These are phyloP conservation scores for Candida stauntonica DNA, from an alignment of 805 yeast genomes.

Conservation along the genomic window DNA sequence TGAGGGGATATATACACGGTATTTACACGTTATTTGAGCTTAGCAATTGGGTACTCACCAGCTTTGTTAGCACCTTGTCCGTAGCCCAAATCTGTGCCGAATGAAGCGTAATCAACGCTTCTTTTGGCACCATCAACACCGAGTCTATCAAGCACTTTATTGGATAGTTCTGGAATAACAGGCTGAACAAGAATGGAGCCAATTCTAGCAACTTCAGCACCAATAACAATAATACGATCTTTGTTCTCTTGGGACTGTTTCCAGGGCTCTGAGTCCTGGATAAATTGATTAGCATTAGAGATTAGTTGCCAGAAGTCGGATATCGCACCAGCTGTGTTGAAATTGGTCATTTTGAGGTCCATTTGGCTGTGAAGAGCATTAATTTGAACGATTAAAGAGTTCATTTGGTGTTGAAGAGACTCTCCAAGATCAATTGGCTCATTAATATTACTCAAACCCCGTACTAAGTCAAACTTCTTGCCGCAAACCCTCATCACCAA, in stretches of 20 bases:
- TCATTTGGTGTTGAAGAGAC: constrained; percentile 7
- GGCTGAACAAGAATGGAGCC: constrained; percentile 65
- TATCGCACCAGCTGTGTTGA: constrained; percentile 54
- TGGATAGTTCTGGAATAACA: constrained; percentile 64
- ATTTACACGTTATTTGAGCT: constrained; percentile 22
- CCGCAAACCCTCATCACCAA: constrained; percentile 72
- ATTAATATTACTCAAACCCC: too few relatives aligned
- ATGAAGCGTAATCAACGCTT: constrained; percentile 36
- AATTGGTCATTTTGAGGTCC: constrained; percentile 39
- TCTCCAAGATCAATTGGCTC: constrained; percentile 13
- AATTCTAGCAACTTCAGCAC: constrained; percentile 69
- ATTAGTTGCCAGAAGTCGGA: constrained; percentile 55
- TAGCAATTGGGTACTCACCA: constrained; percentile 47
- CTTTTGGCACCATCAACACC: constrained; percentile 45
- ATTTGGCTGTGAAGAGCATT: constrained; percentile 35
- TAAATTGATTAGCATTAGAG: constrained; percentile 56
- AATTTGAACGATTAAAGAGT: constrained; percentile 29
- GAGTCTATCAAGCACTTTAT: constrained; percentile 54
- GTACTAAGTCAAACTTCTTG: constrained; percentile 50
- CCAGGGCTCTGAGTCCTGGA: constrained; percentile 82
- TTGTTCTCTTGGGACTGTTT: constrained; percentile 32
- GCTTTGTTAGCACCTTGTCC: constrained; percentile 52
- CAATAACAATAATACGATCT: constrained; percentile 55
- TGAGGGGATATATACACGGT: too few relatives aligned
- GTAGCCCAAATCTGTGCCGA: constrained; percentile 58